A percentile compares a stretch with the other conserved stretches of the same genome.
Conservation (phyloP, 345 rosid species). For the Alliaria petiolata region DNA sequence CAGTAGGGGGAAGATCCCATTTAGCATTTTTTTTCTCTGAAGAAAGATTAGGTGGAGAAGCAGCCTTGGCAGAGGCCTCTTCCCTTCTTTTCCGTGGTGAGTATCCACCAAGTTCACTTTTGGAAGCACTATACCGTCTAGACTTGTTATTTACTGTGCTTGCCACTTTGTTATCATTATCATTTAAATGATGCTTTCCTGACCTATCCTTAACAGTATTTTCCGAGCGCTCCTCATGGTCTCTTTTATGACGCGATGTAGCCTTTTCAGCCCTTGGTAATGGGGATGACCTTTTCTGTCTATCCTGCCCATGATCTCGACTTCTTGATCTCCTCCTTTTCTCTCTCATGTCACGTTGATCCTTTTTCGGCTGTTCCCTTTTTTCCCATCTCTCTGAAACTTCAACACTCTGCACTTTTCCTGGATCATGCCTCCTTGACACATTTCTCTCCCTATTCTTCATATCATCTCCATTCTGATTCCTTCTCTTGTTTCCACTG, state of each 20-base stretch:
- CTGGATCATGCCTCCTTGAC: conserved; percentile 44
- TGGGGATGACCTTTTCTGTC: conserved; percentile 54
- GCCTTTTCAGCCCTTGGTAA: conserved; percentile 50
- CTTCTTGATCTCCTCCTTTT: conserved; percentile 77
- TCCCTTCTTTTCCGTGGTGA: conserved; percentile 88
- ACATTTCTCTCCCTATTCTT: conserved; percentile 36
- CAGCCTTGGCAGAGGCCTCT: conserved; percentile 56
- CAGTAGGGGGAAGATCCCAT: conserved; percentile 74
- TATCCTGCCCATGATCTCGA: conserved; percentile 48
- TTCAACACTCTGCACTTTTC: conserved; percentile 43
- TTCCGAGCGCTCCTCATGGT: conserved; percentile 39
- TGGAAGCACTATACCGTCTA: conserved; percentile 46
- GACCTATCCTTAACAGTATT: conserved; percentile 45
- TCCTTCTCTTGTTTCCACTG: conserved; percentile 46
- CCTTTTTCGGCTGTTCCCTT: conserved; percentile 52
- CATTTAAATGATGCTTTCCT: conserved; percentile 46
- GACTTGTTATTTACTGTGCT: conserved; percentile 51
- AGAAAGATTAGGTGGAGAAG: conserved; percentile 61
- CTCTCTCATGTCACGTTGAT: conserved; percentile 40
- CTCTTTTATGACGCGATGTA: conserved; percentile 42
- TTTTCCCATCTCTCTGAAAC: conserved; percentile 44
- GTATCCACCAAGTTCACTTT: conserved; percentile 90
- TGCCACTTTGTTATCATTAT: conserved; percentile 33
- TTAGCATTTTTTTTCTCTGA: conserved; percentile 72
- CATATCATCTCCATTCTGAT: conserved; percentile 43